Base-by-base conservation (phyloP, 208 protist genomes). In the Leishmania aethiopica region DNA sequence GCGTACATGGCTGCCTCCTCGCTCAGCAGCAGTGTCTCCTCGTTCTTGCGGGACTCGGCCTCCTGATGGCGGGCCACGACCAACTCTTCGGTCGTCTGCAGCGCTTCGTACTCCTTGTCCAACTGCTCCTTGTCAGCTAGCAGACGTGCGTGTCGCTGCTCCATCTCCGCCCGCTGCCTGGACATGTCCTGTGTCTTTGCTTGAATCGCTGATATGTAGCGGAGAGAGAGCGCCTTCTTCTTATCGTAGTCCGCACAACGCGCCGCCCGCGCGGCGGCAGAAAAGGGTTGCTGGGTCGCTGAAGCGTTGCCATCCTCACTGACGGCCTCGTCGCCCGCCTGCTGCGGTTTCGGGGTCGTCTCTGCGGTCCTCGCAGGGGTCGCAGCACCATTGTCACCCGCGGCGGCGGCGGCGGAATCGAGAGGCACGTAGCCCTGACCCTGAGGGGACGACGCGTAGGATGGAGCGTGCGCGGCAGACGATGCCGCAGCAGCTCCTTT, bases 21-120 rank as follows among this genome's bases (percentile, higher is more conserved):
- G 3, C 0, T 35, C 40, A 92, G 82, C n/a, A 45, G 77, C 37
- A 49, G 62, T 60, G 59, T 53, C 73, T 86, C 82, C 57, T 86
- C 82, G 19, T 82, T 69, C 40, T 75, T 62, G 72, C 67, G 78
- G 2, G 82, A 69, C 73, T 78, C 76, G 3, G 81, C 70, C 66
- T 86, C 85, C 40, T 83, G 53, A 37, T 89, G 84, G n/a, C 84
- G 73, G n/a, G 55, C 83, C 60, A 89, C 77, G 19, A 92, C 85
- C 55, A 87, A 84, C 15, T 84, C 62, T 72, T 93, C 86, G 37
- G 86, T 90, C 45, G 88, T 86, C 45, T 83, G 69, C 59, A 90
- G 84, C 22, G 86, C 88, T 10, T 72, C 45, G 62, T 88, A 84
- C 78, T 93, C 84, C 73, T 87, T 83, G 19, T 79, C 82, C 10